Conservation (phyloP, 306 rosid species). For the Astragalus glycyphyllos region DNA sequence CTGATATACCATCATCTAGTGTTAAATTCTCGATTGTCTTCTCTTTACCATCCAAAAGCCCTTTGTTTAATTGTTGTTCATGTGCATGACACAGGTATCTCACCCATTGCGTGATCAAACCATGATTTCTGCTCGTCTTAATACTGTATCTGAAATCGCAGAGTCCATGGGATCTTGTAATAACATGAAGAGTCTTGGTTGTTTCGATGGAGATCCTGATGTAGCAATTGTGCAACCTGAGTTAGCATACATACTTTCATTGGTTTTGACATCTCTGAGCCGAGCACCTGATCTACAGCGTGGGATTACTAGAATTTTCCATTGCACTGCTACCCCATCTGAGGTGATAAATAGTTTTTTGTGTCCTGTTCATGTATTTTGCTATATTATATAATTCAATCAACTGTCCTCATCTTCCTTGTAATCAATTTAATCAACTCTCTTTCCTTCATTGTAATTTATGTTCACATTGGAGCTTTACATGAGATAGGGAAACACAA, state of each 20-base stretch:
- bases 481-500: too few relatives aligned
- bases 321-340: conserved; percentile 78
- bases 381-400: conserved; percentile 30
- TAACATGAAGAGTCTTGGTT: conserved; percentile 47
- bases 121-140: conserved; percentile 81
- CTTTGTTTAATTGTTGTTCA: conserved; percentile 42
- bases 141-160: conserved; percentile 89
- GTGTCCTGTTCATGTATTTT: conserved; percentile 26
- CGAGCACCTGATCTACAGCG: conserved; percentile 88
- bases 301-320: conserved; percentile 90
- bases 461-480: background rate
- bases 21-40: conserved; percentile 17
- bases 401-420: conserved; percentile 30
- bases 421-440: background rate
- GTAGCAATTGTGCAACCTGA: conserved; percentile 53
- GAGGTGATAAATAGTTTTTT: conserved; percentile 66
- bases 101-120: conserved; percentile 87
- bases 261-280: conserved; percentile 72
- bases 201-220: conserved; percentile 50
- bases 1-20: conserved; percentile 22
- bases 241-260: conserved; percentile 65
- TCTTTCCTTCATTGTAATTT: conserved; percentile 21
- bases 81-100: conserved; percentile 70
- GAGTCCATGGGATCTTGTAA: conserved; percentile 81
- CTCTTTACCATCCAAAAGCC: conserved; percentile 22